phyloP scores from a whole-genome alignment of 2,329 filamentous ascomycete genomes.

The Macrophomina phaseolina region DNA sequence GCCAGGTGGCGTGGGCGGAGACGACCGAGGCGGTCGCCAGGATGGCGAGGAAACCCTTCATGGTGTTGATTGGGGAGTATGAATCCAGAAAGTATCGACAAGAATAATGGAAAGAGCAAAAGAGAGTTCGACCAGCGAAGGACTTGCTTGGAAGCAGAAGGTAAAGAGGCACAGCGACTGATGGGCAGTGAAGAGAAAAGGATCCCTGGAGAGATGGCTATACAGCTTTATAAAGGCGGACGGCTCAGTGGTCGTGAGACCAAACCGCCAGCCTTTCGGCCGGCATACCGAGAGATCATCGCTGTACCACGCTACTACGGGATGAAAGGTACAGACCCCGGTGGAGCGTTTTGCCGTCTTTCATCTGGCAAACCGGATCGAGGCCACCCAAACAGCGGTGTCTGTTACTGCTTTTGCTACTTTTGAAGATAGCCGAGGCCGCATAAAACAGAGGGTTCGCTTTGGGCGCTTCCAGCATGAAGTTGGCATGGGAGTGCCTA shows the following conservation, averaged over 20 bases:
- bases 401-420: slow-evolving; percentile 21
- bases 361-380: slow-evolving; percentile 17
- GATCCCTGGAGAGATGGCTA: not conserved
- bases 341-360: slow-evolving; percentile 20
- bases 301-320: not conserved
- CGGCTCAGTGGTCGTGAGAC: not conserved
- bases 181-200: slow-evolving; percentile 19
- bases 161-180: slow-evolving; percentile 14
- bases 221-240: not conserved
- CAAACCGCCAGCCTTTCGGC: slow-evolving; percentile 6
- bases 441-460: slow-evolving; percentile 5
- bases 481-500: slow-evolving; percentile 9
- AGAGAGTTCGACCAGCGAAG: slow-evolving; percentile 21
- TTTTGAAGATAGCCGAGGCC: slow-evolving; percentile 14
- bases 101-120: slow-evolving; percentile 14
- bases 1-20: slow-evolving; percentile 47
- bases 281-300: slow-evolving; percentile 15
- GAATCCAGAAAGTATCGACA: not conserved
- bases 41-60: slow-evolving; percentile 33
- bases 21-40: slow-evolving; percentile 42
- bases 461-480: slow-evolving; percentile 24
- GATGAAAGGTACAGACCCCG: not conserved
- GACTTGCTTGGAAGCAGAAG: slow-evolving; percentile 8
- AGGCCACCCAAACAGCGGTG: not conserved
- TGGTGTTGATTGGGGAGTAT: not conserved